Percentiles rank a stretch among this genome's conserved stretches.
Conservation (phyloP, 1,284 basidiomycete genomes). For the Papiliotrema fonsecae region DNA sequence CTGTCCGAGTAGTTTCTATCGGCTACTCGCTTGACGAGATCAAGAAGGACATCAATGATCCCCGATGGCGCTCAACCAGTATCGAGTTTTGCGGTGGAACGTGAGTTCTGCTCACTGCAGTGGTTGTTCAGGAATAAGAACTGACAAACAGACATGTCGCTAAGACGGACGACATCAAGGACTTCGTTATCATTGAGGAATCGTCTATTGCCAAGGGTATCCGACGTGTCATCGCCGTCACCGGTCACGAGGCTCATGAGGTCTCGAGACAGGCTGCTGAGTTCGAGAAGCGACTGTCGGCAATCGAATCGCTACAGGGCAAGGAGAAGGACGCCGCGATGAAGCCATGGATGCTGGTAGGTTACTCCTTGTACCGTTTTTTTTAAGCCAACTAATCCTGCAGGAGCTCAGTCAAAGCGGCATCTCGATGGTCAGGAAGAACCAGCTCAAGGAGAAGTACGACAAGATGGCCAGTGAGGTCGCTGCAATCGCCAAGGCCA, state of each 20-base stretch:
- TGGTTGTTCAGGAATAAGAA: no score
- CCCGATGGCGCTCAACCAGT: slow-evolving; percentile 84
- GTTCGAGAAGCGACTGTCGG: slow-evolving; percentile 62
- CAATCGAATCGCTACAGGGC: slow-evolving; percentile 62
- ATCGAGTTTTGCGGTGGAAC: slow-evolving; percentile 99
- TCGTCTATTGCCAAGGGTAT: slow-evolving; percentile 98
- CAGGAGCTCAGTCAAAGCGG: slow-evolving; percentile 86
- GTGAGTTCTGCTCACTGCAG: slow-evolving; percentile 52
- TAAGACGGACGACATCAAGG: slow-evolving; percentile 92
- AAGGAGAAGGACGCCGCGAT: slow-evolving; percentile 79
- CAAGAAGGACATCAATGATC: slow-evolving; percentile 73
- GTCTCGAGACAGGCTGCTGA: slow-evolving; percentile 68
- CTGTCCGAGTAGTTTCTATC: slow-evolving; percentile 88
- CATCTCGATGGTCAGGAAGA: slow-evolving; percentile 80
- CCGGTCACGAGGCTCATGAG: slow-evolving; percentile 84
- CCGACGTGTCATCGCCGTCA: slow-evolving; percentile 88
- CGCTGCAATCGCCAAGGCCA: slow-evolving; percentile 80
- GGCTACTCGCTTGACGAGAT: slow-evolving; percentile 86
- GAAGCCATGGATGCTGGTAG: slow-evolving; percentile 72
- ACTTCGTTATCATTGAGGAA: slow-evolving; percentile 91
- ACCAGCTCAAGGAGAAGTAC: slow-evolving; percentile 71
- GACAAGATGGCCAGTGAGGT: slow-evolving; percentile 71
- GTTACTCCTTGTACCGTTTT: slow-evolving; percentile 35
- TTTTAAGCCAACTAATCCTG: neutral
- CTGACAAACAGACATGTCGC: slow-evolving; percentile 70